Percentiles rank a stretch among this genome's conserved stretches.
These are phyloP conservation scores for Chlamydomonas eustigma DNA, from an alignment of 139 green algal species.

Conservation along the genomic window DNA sequence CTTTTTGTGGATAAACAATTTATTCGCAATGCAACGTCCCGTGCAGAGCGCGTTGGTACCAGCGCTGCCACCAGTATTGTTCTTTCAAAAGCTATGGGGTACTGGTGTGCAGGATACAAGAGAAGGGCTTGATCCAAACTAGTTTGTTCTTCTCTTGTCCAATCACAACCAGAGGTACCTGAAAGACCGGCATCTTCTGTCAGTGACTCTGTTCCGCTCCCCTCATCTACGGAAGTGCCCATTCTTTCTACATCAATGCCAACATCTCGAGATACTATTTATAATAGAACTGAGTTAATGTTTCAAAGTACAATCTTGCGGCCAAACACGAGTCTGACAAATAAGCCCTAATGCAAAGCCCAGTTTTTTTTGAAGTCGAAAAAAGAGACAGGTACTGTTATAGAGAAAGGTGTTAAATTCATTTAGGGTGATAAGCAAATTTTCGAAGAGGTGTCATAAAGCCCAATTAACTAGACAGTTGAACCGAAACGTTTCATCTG, in stretches of 20 bases:
- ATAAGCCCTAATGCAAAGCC: too few species aligned
- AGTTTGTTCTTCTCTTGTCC: conserved; percentile 21
- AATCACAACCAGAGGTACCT: neutral
- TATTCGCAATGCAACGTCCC: conserved; percentile 37
- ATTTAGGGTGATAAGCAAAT: too few species aligned
- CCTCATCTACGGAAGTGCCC: neutral
- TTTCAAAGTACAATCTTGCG: too few species aligned
- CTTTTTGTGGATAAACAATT: neutral
- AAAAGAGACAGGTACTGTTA: too few species aligned
- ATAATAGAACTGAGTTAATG: too few species aligned
- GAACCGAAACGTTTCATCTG: too few species aligned
- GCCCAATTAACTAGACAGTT: too few species aligned
- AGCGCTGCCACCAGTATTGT: conserved; percentile 25
- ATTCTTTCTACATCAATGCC: neutral
- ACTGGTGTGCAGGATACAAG: conserved; percentile 20
- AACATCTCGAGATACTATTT: too few species aligned
- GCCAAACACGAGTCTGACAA: too few species aligned
- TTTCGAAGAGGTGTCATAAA: too few species aligned
- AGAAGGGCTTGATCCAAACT: conserved; percentile 17
- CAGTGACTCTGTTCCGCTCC: neutral
- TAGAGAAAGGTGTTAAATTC: too few species aligned
- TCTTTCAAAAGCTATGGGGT: conserved; percentile 19
- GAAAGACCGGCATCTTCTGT: neutral
- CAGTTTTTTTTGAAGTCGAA: too few species aligned
- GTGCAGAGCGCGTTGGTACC: conserved; percentile 28